phyloP scores from a whole-genome alignment of 139 green algal genomes.

The Zygnema circumcarinatum region DNA sequence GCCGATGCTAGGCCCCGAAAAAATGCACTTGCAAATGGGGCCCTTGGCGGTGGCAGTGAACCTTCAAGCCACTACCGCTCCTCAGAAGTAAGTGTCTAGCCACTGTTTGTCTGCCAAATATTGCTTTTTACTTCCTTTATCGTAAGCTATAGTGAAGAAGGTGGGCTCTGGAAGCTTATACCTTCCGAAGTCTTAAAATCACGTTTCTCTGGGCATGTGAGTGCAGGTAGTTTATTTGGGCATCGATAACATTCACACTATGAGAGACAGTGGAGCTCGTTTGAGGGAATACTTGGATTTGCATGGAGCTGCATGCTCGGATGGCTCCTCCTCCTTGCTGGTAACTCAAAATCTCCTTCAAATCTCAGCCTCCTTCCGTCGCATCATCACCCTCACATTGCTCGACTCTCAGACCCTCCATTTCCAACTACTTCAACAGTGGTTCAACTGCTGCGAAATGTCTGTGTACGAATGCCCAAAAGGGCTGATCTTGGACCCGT shows the following conservation, averaged over 20 bases:
- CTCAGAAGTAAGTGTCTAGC: conserved; percentile 29
- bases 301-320: conserved; percentile 45
- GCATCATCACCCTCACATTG: background rate
- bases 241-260: conserved; percentile 52
- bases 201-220: background rate
- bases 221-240: conserved; percentile 56
- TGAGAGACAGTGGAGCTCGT: conserved; percentile 37
- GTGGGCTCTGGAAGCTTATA: background rate
- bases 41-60: conserved; percentile 43
- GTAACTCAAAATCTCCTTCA: background rate
- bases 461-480: too few species aligned
- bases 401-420: too few species aligned
- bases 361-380: too few species aligned
- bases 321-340: conserved; percentile 45
- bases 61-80: conserved; percentile 27
- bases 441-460: too few species aligned
- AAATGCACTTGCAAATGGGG: conserved; percentile 52
- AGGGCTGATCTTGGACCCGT: too few species aligned
- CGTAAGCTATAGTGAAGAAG: too few species aligned
- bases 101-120: background rate
- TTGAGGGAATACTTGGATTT: conserved; percentile 42
- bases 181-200: background rate
- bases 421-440: too few species aligned
- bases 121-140: background rate
- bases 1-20: conserved; percentile 50